Evolutionary conservation across 176 grass and related monocot genomes (phyloP).

Genomic region (Lolium rigidum): DNA sequence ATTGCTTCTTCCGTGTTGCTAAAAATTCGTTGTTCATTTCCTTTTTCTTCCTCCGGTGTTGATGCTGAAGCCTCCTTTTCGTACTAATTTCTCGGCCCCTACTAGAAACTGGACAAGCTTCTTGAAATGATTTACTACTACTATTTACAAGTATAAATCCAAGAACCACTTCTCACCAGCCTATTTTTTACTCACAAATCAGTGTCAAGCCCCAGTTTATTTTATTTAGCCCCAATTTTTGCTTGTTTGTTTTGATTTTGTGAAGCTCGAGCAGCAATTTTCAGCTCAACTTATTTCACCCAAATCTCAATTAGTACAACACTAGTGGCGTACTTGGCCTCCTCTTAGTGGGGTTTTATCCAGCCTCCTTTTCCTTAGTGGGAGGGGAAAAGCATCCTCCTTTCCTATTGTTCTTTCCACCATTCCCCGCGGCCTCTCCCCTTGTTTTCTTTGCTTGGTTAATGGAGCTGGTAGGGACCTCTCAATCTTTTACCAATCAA

Average conservation of each 20-base stretch:
- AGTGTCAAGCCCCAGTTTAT: no score
- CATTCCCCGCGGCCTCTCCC: constrained; percentile 28
- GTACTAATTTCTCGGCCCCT: constrained; percentile 3
- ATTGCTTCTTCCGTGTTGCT: no score
- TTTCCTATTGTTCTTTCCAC: constrained; percentile 39
- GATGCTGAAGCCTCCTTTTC: neutral
- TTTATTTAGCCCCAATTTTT: neutral
- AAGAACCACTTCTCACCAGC: neutral
- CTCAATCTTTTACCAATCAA: constrained; percentile 48
- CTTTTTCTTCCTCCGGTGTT: neutral
- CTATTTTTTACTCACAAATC: no score
- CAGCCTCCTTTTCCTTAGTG: constrained; percentile 44
- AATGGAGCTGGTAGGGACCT: constrained; percentile 30
- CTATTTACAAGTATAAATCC: neutral
- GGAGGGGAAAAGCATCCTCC: constrained; percentile 37
- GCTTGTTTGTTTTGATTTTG: constrained; percentile 20
- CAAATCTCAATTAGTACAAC: constrained; percentile 3
- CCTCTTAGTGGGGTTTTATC: constrained; percentile 36
- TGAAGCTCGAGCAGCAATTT: neutral
- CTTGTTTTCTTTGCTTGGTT: neutral
- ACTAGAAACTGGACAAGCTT: neutral
- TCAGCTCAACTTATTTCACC: constrained; percentile 18
- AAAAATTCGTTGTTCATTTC: neutral
- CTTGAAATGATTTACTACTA: neutral
- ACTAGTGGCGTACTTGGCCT: constrained; percentile 1